Evolutionary conservation across 2,329 filamentous ascomycete species (phyloP).

Genomic region (Neonectria hederae): DNA sequence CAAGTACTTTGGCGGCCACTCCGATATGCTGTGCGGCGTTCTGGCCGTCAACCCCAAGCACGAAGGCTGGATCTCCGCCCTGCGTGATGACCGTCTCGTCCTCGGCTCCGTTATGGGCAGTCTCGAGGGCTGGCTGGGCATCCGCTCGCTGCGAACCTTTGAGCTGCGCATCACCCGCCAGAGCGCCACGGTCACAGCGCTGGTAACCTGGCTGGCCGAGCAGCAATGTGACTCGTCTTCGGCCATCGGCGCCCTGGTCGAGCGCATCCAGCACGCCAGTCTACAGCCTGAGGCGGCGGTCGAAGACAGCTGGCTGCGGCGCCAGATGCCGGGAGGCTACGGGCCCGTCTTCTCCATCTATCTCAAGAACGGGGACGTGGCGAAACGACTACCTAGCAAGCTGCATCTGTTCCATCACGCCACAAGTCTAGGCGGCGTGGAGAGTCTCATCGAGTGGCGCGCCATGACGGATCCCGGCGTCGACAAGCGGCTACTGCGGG

Average conservation of each 20-base stretch:
- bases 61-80: slow-evolving; percentile 65
- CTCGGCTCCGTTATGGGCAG: slow-evolving; percentile 88
- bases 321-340: slow-evolving; percentile 92
- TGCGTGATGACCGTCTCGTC: slow-evolving; percentile 76
- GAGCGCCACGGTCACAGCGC: slow-evolving; percentile 71
- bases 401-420: slow-evolving; percentile 90
- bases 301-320: slow-evolving; percentile 74
- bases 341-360: slow-evolving; percentile 87
- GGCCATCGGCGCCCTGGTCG: slow-evolving; percentile 64
- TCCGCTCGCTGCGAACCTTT: slow-evolving; percentile 85
- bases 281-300: slow-evolving; percentile 72
- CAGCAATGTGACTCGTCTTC: slow-evolving; percentile 53
- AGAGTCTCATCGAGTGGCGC: slow-evolving; percentile 96
- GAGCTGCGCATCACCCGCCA: slow-evolving; percentile 84
- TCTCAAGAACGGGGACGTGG: slow-evolving; percentile 68
- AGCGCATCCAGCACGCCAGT: slow-evolving; percentile 77
- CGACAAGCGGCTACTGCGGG: slow-evolving; percentile 76
- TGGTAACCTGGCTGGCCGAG: slow-evolving; percentile 77
- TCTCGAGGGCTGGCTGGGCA: slow-evolving; percentile 90
- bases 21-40: slow-evolving; percentile 90
- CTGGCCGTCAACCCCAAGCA: slow-evolving; percentile 69
- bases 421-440: slow-evolving; percentile 91
- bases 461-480: slow-evolving; percentile 83
- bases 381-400: slow-evolving; percentile 78
- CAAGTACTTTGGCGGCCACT: slow-evolving; percentile 97